phyloP scores from a whole-genome alignment of 352 stramenopile genomes.

The Halophytophthora polymorphica region DNA sequence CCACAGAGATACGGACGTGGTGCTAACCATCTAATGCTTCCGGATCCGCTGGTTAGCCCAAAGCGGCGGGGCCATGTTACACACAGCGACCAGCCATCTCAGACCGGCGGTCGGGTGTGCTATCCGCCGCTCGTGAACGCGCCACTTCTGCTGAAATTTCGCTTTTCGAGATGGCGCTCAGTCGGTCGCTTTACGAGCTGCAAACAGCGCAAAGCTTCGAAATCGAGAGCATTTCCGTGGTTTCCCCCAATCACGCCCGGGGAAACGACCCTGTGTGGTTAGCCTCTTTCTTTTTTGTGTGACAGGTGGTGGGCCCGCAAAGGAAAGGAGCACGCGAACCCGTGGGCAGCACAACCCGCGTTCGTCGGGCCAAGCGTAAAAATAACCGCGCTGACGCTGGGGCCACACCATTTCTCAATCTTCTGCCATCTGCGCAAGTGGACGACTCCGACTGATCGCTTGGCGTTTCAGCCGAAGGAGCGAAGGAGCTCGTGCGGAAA shows the following conservation, averaged over 20 bases:
- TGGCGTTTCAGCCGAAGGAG: conserved; percentile 15
- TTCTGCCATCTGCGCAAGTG: conserved; percentile 32
- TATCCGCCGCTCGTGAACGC: no score
- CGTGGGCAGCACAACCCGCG: conserved; percentile 6
- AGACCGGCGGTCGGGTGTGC: conserved; percentile 9
- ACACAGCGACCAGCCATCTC: conserved; percentile 28
- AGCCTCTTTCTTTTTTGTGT: conserved; percentile 17
- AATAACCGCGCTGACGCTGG: conserved; percentile 28
- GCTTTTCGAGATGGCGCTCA: conserved; percentile 20
- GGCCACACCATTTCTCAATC: conserved; percentile 49
- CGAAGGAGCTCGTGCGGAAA: background rate
- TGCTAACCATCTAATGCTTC: conserved; percentile 16
- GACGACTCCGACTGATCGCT: conserved; percentile 12
- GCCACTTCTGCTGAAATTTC: conserved; percentile 20
- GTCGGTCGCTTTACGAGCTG: background rate
- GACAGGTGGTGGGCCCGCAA: conserved; percentile 2
- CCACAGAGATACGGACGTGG: conserved; percentile 8
- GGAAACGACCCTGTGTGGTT: conserved; percentile 20
- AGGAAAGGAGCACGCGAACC: conserved; percentile 12
- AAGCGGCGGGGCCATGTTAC: conserved; percentile 23
- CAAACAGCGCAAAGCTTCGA: background rate
- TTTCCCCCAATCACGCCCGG: conserved; percentile 31
- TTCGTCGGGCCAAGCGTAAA: conserved; percentile 17
- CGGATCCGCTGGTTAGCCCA: conserved; percentile 5
- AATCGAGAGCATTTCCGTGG: background rate